Conservation (phyloP, 257 asterid genomes). For the Fraxinus excelsior region DNA sequence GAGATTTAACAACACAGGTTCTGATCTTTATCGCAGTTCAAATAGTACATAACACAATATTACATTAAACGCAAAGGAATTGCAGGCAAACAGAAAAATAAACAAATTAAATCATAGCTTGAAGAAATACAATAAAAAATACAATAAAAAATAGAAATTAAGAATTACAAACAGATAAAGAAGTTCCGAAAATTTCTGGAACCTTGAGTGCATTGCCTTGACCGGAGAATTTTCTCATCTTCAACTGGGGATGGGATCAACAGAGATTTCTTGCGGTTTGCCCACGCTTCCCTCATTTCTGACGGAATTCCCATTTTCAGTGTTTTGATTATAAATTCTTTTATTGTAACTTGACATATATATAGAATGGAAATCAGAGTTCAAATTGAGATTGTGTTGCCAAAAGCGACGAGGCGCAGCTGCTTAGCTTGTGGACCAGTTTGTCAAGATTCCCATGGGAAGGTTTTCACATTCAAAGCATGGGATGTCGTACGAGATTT, state of each 20-base stretch:
- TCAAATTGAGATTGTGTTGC: too few species aligned
- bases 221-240: conserved; percentile 31
- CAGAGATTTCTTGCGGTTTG: conserved; percentile 27
- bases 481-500: too few species aligned
- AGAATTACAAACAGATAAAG: neutral
- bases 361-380: too few species aligned
- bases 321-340: too few species aligned
- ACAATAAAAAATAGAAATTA: too few species aligned
- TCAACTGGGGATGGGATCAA: conserved; percentile 37
- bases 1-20: neutral
- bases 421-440: too few species aligned
- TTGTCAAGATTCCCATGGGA: too few species aligned
- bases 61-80: neutral
- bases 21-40: neutral
- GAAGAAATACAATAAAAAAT: too few species aligned
- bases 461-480: too few species aligned
- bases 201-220: conserved; percentile 38
- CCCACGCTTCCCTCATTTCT: conserved; percentile 27
- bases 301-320: neutral
- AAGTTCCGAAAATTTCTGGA: neutral
- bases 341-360: too few species aligned
- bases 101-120: too few species aligned
- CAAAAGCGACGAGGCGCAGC: too few species aligned
- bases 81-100: neutral
- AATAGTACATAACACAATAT: neutral